Conservation (phyloP, 306 rosid genomes). For the Bauhinia variegata region DNA sequence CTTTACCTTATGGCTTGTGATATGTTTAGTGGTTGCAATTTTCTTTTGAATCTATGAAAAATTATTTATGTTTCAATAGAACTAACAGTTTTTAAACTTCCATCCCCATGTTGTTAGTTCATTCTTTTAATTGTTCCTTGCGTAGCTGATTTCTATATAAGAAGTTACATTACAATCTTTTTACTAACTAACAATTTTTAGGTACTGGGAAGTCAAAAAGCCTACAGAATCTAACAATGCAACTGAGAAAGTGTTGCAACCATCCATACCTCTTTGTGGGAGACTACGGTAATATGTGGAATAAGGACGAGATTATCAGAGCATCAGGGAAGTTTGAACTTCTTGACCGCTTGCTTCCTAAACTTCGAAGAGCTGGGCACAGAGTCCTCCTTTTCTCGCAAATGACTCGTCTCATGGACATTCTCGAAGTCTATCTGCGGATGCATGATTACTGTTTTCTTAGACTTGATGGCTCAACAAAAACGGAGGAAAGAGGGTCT, state of each 20-base stretch:
- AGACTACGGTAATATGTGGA: conserved; percentile 75
- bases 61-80: conserved; percentile 12
- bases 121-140: conserved; percentile 27
- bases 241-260: conserved; percentile 97
- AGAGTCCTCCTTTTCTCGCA: conserved; percentile 96
- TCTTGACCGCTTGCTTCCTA: conserved; percentile 98
- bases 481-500: conserved; percentile 93
- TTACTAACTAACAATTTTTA: conserved; percentile 40
- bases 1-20: conserved; percentile 6
- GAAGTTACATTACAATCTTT: neutral
- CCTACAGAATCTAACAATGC: conserved; percentile 97
- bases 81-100: neutral
- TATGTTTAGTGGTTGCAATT: no score
- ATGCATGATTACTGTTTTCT: conserved; percentile 81
- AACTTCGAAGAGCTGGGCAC: conserved; percentile 90
- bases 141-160: conserved; percentile 11
- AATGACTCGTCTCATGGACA: conserved; percentile 97
- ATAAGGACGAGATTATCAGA: conserved; percentile 81
- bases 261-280: conserved; percentile 97
- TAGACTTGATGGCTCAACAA: conserved; percentile 96
- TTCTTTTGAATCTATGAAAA: conserved; percentile 30
- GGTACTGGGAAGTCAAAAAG: conserved; percentile 98
- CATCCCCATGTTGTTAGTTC: conserved; percentile 3
- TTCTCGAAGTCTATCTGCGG: conserved; percentile 82
- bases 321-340: conserved; percentile 99